Base-by-base conservation (phyloP, 2,329 filamentous ascomycete species). In the Aspergillus fructus region DNA sequence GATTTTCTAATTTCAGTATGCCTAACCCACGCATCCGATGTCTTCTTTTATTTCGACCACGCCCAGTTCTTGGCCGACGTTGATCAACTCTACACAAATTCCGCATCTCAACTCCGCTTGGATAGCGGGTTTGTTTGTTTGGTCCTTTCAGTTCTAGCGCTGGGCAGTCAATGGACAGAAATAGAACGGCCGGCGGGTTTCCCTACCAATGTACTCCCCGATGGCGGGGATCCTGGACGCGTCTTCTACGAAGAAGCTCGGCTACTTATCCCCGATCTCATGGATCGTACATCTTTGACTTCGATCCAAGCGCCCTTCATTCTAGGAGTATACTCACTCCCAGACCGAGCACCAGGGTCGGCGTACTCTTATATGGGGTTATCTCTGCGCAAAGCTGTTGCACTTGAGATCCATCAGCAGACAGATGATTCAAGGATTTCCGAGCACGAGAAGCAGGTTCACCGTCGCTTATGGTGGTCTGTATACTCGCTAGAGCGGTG, bases 301-400 rank as follows among this genome's bases (percentile, higher is more conserved):
- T 71, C 71, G 2, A 67, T 75, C 0, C 73, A 75, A 40, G 72
- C 69, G 0, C 62, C 66, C 0, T 74, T 69, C 15, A 52, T 74
- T 1, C 34, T 76, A 5, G 71, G 72, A 1, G 71, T 75, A 5
- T 75, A 75, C 42, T 58, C 74, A 2, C 64, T 76, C 63, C 73
- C 73, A 1, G 61, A 68, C 11, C 72, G 64, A 49, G 70, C 73
- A 0, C 67, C 74, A 45, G 71, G 70, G 6, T 69, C 71, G 3
- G 74, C 72, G 2, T 66, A 67, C 43, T 52, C 65, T n/a, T 67
- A 64, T 30, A 74, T 80, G 19, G 80, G 80, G 1, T 69, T 79
- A 49, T 80, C 81, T 3, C 66, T 83, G 17, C 76, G 81, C 4
- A 83, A 83, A 78, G 81, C 81, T 9, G 76, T 83, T 33, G 80